Evolutionary conservation across 768 basidiomycete species (phyloP).

Genomic region (Polyporus arcularius): DNA sequence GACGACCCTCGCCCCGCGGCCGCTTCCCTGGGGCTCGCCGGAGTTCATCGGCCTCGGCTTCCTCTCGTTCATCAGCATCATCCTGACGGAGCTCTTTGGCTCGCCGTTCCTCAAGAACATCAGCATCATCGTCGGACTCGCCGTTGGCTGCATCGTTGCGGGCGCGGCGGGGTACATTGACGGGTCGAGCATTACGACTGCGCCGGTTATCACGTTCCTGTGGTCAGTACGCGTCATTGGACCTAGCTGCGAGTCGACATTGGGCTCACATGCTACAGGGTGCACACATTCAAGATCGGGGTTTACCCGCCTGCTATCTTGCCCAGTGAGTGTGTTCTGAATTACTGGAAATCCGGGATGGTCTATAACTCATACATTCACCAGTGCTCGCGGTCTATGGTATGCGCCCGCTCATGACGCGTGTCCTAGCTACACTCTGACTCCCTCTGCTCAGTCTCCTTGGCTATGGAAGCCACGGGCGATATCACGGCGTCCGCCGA

Average conservation of each 20-base stretch:
- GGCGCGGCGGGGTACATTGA: conserved; percentile 81
- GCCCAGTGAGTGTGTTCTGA: conserved; percentile 27
- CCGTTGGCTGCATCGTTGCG: conserved; percentile 79
- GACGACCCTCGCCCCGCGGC: conserved; percentile 64
- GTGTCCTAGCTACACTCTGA: background rate
- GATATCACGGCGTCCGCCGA: conserved; percentile 85
- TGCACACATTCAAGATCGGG: conserved; percentile 72
- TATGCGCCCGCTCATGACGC: conserved; percentile 26
- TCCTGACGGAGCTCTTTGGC: conserved; percentile 83
- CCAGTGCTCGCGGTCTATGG: conserved; percentile 59
- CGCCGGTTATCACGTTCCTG: conserved; percentile 80
- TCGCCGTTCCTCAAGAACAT: conserved; percentile 84
- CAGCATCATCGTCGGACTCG: conserved; percentile 75
- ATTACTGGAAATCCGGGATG: too few relatives aligned
- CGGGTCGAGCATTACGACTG: conserved; percentile 57
- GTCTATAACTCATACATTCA: too few relatives aligned
- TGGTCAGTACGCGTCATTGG: conserved; percentile 84
- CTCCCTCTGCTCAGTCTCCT: conserved; percentile 47
- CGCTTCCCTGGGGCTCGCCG: conserved; percentile 80
- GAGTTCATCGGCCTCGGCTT: conserved; percentile 88
- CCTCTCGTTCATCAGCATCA: conserved; percentile 74
- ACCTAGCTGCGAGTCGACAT: conserved; percentile 62
- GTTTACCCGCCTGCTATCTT: conserved; percentile 73
- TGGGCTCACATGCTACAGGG: conserved; percentile 83
- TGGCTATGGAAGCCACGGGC: conserved; percentile 83